Conservation (phyloP, 2,329 filamentous ascomycete species). For the Phoma sp. region DNA sequence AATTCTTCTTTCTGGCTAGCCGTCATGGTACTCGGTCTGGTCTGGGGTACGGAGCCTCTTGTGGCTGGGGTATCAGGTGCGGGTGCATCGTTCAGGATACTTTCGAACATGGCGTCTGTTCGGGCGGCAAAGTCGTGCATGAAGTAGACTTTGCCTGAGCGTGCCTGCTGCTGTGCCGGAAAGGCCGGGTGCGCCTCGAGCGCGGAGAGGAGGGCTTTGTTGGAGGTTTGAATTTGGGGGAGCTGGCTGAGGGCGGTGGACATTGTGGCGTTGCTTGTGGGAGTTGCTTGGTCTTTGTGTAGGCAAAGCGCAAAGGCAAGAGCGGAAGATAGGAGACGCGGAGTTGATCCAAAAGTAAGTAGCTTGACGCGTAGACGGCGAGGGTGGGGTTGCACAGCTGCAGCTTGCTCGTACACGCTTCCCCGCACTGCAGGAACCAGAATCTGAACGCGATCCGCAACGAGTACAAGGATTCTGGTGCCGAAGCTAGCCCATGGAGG, state of each 20-base stretch:
- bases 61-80: slow-evolving; percentile 19
- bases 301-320: neutral
- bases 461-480: neutral
- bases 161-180: slow-evolving; percentile 8
- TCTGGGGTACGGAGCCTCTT: slow-evolving; percentile 7
- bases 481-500: neutral
- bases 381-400: neutral
- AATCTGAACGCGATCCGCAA: neutral
- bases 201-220: slow-evolving; percentile 17
- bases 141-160: slow-evolving; percentile 24
- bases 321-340: neutral
- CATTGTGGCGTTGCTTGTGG: neutral
- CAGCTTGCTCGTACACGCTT: too few species aligned
- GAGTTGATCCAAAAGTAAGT: neutral
- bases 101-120: slow-evolving; percentile 22
- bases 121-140: slow-evolving; percentile 23
- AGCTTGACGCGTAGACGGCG: neutral
- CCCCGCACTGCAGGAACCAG: neutral
- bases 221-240: slow-evolving; percentile 10
- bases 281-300: neutral
- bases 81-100: slow-evolving; percentile 15
- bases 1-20: slow-evolving; percentile 16
- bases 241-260: slow-evolving; percentile 1
- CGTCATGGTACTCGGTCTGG: slow-evolving; percentile 13
- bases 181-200: slow-evolving; percentile 22